Evolutionary conservation across 108 stramenopile genomes (phyloP).

Genomic region (Skeletonema potamos): DNA sequence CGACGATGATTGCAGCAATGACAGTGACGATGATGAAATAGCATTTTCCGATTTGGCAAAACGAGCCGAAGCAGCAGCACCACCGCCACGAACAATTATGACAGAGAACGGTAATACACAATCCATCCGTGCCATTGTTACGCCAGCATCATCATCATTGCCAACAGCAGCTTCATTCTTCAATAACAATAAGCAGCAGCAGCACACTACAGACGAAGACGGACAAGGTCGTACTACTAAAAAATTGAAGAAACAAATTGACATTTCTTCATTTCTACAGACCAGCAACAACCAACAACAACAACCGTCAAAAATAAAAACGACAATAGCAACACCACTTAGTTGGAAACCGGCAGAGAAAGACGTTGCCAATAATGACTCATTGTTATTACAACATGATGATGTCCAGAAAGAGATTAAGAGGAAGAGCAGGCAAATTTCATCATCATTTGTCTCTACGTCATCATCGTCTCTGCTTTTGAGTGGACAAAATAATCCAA

Average conservation of each 20-base stretch:
- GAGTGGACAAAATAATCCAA: background rate
- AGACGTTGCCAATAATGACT: background rate
- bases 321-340: background rate
- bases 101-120: too few relatives aligned
- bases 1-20: background rate
- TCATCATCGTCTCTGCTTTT: background rate
- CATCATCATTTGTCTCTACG: background rate
- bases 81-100: background rate
- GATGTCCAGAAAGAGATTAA: background rate
- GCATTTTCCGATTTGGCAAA: background rate
- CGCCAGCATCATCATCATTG: too few relatives aligned
- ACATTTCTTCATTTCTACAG: background rate
- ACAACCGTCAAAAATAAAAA: background rate
- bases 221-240: background rate
- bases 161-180: too few relatives aligned
- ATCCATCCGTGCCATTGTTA: too few relatives aligned
- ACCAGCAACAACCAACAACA: too few relatives aligned
- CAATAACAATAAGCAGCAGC: background rate
- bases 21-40: background rate
- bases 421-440: too few relatives aligned
- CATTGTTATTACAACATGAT: background rate
- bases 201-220: background rate
- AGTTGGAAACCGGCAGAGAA: background rate
- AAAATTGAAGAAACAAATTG: background rate
- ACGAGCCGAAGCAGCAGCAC: too few relatives aligned